Percentiles rank a stretch among this genome's conserved stretches.
Evolutionary conservation across 176 grass and related monocot species (phyloP).

Genomic region (Oryza glaberrima): DNA sequence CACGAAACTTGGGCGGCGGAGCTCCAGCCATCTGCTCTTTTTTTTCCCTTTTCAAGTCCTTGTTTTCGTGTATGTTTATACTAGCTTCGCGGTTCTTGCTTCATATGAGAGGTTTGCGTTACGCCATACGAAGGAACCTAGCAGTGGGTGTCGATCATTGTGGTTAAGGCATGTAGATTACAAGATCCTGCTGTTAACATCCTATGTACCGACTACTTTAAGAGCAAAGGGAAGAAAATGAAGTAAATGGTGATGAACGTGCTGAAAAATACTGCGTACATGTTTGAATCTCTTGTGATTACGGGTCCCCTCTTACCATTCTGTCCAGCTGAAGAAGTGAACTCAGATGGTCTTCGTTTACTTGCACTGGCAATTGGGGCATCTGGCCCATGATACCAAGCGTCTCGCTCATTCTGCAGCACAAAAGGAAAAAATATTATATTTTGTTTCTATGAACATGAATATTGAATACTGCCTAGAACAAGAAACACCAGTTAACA

Average conservation of each 20-base stretch:
- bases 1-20: not conserved
- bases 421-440: not conserved
- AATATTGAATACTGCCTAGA: not conserved
- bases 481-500: not conserved
- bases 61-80: not conserved
- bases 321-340: conserved; percentile 65
- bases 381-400: conserved; percentile 82
- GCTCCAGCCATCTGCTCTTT: conserved; percentile 1
- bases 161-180: not conserved
- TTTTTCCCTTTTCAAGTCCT: not conserved
- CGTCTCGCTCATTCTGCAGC: conserved; percentile 63
- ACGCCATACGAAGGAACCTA: conserved; percentile 56
- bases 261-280: not conserved
- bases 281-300: not conserved
- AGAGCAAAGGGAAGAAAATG: not conserved
- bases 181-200: not conserved
- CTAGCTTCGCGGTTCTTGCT: conserved; percentile 76
- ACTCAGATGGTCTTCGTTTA: conserved; percentile 71
- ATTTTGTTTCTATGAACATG: not conserved
- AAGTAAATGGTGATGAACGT: not conserved
- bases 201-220: not conserved
- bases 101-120: conserved; percentile 48
- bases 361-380: conserved; percentile 51
- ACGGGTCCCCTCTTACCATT: conserved; percentile 61
- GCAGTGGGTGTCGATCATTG: not conserved